Evolutionary conservation across 2,329 filamentous ascomycete species (phyloP).

Genomic region (Pseudogymnoascus sp.): DNA sequence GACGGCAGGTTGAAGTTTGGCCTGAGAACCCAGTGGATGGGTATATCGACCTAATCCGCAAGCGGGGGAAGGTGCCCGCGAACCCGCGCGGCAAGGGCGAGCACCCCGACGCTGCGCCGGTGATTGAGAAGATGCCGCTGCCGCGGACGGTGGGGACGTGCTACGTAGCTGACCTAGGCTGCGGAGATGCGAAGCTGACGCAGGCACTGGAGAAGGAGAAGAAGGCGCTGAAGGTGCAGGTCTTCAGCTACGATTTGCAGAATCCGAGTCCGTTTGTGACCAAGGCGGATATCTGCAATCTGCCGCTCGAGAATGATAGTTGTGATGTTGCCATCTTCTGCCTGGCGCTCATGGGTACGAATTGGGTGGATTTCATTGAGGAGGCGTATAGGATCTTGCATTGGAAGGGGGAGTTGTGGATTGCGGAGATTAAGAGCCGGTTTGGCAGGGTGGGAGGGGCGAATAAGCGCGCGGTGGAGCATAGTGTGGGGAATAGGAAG

Average conservation of each 20-base stretch:
- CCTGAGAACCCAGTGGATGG: slow-evolving; percentile 91
- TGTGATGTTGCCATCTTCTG: slow-evolving; percentile 92
- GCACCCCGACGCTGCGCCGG: slow-evolving; percentile 10
- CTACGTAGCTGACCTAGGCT: slow-evolving; percentile 84
- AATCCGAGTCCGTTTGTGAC: slow-evolving; percentile 70
- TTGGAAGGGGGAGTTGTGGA: slow-evolving; percentile 93
- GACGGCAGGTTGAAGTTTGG: slow-evolving; percentile 91
- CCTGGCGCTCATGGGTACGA: slow-evolving; percentile 95
- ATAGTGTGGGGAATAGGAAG: slow-evolving; percentile 64
- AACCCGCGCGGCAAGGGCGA: slow-evolving; percentile 16
- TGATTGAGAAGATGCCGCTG: slow-evolving; percentile 40
- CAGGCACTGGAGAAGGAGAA: slow-evolving; percentile 55
- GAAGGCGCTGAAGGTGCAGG: slow-evolving; percentile 60
- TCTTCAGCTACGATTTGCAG: slow-evolving; percentile 83
- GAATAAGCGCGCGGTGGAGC: slow-evolving; percentile 44
- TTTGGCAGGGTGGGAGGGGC: slow-evolving; percentile 56
- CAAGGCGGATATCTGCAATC: slow-evolving; percentile 75
- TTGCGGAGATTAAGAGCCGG: slow-evolving; percentile 91
- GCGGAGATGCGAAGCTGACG: slow-evolving; percentile 80
- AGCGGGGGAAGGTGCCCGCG: slow-evolving; percentile 50
- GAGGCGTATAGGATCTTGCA: slow-evolving; percentile 87
- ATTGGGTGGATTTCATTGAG: slow-evolving; percentile 94
- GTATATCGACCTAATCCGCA: slow-evolving; percentile 65
- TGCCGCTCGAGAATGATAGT: slow-evolving; percentile 66
- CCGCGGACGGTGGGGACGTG: slow-evolving; percentile 65